A percentile compares a stretch with the other conserved stretches of the same genome.
Conservation (phyloP, 2,329 filamentous ascomycete species). For the Bipolaris gigantea region DNA sequence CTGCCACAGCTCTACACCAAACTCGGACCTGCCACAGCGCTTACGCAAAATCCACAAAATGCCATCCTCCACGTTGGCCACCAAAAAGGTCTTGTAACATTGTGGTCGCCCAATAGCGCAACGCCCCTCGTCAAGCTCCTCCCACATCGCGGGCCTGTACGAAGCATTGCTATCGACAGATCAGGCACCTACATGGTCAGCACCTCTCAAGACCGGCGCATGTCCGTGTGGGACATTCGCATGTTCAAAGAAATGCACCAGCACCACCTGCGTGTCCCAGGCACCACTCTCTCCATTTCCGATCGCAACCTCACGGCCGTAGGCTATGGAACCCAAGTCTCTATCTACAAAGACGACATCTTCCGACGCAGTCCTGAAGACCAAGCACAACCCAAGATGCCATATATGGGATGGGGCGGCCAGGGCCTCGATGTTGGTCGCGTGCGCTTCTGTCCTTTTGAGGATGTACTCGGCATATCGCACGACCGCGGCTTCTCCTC, state of each 20-base stretch:
- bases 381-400: slow-evolving; percentile 72
- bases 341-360: slow-evolving; percentile 81
- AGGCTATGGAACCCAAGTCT: slow-evolving; percentile 86
- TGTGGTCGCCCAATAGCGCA: slow-evolving; percentile 92
- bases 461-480: slow-evolving; percentile 85
- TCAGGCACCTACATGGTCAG: slow-evolving; percentile 96
- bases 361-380: slow-evolving; percentile 74
- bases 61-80: slow-evolving; percentile 90
- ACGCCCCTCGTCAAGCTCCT: slow-evolving; percentile 89
- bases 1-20: slow-evolving; percentile 84
- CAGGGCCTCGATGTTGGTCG: slow-evolving; percentile 80
- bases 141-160: slow-evolving; percentile 85
- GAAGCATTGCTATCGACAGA: slow-evolving; percentile 80
- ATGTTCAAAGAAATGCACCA: slow-evolving; percentile 92
- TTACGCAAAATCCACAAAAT: slow-evolving; percentile 89
- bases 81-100: slow-evolving; percentile 88
- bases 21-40: slow-evolving; percentile 78
- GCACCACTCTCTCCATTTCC: slow-evolving; percentile 81
- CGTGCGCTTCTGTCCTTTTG: slow-evolving; percentile 89
- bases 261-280: slow-evolving; percentile 82
- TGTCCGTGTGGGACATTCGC: slow-evolving; percentile 94
- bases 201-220: slow-evolving; percentile 83
- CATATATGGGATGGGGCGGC: slow-evolving; percentile 92
- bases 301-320: slow-evolving; percentile 87
- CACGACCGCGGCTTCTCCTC: slow-evolving; percentile 87